Conservation (phyloP, 129 eudicot genomes). For the Scalesia atractyloides region DNA sequence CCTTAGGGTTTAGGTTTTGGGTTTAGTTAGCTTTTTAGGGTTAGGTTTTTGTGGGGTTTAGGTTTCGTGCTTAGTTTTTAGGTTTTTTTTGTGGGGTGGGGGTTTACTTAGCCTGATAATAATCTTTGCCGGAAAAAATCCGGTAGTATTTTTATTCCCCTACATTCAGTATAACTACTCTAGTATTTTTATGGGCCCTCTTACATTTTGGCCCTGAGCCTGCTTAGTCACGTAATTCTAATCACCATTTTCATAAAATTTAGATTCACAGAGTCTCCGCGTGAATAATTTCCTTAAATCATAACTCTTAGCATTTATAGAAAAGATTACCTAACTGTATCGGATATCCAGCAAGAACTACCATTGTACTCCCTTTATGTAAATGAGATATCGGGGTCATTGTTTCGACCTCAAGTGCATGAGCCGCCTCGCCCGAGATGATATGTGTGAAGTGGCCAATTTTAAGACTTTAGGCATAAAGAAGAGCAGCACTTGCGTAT, state of each 20-base stretch:
- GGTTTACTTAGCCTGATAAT: too few species aligned
- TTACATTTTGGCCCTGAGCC: too few species aligned
- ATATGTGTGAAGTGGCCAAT: conserved; percentile 73
- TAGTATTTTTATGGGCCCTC: too few species aligned
- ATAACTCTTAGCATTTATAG: conserved; percentile 56
- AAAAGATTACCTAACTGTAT: conserved; percentile 72
- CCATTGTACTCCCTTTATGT: conserved; percentile 48
- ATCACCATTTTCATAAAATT: conserved; percentile 45
- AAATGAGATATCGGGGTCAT: conserved; percentile 83
- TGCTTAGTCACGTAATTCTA: conserved; percentile 61
- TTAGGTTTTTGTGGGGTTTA: too few species aligned
- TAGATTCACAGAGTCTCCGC: conserved; percentile 70
- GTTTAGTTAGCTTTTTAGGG: too few species aligned
- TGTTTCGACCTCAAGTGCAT: conserved; percentile 93
- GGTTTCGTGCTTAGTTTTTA: too few species aligned
- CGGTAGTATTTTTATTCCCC: too few species aligned
- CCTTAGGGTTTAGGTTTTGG: too few species aligned
- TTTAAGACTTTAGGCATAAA: conserved; percentile 67
- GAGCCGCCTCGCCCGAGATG: conserved; percentile 92
- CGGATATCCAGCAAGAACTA: conserved; percentile 92
- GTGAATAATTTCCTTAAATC: conserved; percentile 71
- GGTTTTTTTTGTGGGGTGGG: too few species aligned
- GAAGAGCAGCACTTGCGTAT: conserved; percentile 64
- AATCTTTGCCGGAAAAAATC: too few species aligned
- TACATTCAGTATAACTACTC: too few species aligned